These are phyloP conservation scores for Spinellus fusiger DNA, from an alignment of 192 early-diverging fungal species.

Conservation along the genomic window DNA sequence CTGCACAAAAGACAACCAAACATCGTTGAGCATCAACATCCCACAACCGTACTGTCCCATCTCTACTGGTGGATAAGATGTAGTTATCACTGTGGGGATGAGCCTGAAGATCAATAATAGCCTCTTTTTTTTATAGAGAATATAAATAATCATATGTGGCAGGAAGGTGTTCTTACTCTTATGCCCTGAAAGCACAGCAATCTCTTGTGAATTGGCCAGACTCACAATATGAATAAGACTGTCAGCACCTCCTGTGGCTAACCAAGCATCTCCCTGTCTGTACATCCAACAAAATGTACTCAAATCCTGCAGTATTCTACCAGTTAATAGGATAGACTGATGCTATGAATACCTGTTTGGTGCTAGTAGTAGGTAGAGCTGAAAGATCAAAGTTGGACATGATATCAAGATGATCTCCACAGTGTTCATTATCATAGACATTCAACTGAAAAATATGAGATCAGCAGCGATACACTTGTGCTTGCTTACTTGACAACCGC, in stretches of 20 bases:
- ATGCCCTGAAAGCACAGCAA: constrained; percentile 55
- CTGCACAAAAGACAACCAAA: constrained; percentile 53
- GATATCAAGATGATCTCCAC: constrained; percentile 88
- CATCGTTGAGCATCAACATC: constrained; percentile 57
- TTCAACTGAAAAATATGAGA: constrained; percentile 48
- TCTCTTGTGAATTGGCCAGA: constrained; percentile 64
- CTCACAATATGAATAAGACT: constrained; percentile 64
- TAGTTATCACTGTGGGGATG: constrained; percentile 62
- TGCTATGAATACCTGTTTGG: constrained; percentile 24
- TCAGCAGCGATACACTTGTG: not conserved
- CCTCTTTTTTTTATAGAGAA: constrained; percentile 19
- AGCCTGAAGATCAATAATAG: constrained; percentile 63
- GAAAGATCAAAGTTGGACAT: constrained; percentile 82
- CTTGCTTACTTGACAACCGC: constrained; percentile 54
- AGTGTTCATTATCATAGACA: constrained; percentile 91
- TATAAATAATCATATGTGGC: not conserved
- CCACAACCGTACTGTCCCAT: constrained; percentile 78
- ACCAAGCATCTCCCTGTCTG: constrained; percentile 56
- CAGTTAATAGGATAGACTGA: constrained; percentile 6
- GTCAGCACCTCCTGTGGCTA: constrained; percentile 65
- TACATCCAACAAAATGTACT: constrained; percentile 71
- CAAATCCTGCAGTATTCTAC: constrained; percentile 32
- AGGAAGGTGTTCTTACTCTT: constrained; percentile 32
- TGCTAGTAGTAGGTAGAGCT: too few species aligned
- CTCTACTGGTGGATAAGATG: constrained; percentile 63